phyloP scores from a whole-genome alignment of 2,329 filamentous ascomycete species.

The Scedosporium minutisporum region DNA sequence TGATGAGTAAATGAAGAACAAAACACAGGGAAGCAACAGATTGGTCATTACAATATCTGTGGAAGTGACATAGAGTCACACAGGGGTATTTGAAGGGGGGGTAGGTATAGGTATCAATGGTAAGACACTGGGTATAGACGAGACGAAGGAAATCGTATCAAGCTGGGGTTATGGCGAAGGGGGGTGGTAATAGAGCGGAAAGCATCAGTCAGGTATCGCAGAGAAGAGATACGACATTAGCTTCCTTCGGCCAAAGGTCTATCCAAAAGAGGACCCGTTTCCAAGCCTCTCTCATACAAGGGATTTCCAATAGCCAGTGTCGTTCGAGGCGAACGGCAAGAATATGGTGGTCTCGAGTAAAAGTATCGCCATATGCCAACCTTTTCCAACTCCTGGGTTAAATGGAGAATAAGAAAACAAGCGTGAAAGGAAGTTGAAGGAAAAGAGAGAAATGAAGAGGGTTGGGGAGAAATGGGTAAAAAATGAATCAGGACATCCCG shows the following conservation, averaged over 20 bases:
- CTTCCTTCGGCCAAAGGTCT: not conserved
- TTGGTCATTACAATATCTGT: conserved; percentile 1
- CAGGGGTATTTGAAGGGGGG: not conserved
- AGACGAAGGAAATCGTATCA: not conserved
- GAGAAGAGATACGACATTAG: not conserved
- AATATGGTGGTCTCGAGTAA: not conserved
- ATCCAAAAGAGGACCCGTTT: not conserved
- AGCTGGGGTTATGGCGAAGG: not conserved
- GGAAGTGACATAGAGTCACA: not conserved
- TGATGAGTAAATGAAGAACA: not conserved
- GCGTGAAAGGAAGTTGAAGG: not conserved
- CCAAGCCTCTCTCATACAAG: not conserved
- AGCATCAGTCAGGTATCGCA: not conserved
- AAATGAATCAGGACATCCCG: not conserved
- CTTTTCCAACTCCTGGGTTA: not conserved
- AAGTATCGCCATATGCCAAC: not conserved
- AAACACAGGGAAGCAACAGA: not conserved
- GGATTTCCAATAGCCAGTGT: not conserved
- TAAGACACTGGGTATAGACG: not conserved
- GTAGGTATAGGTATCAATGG: not conserved
- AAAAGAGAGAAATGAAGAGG: not conserved
- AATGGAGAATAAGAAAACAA: not conserved
- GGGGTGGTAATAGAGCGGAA: not conserved
- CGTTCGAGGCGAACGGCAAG: not conserved
- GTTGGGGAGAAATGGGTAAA: not conserved